Evolutionary conservation across 305 asterid species (phyloP).

Genomic region (Fraxinus xanthoxyloides): DNA sequence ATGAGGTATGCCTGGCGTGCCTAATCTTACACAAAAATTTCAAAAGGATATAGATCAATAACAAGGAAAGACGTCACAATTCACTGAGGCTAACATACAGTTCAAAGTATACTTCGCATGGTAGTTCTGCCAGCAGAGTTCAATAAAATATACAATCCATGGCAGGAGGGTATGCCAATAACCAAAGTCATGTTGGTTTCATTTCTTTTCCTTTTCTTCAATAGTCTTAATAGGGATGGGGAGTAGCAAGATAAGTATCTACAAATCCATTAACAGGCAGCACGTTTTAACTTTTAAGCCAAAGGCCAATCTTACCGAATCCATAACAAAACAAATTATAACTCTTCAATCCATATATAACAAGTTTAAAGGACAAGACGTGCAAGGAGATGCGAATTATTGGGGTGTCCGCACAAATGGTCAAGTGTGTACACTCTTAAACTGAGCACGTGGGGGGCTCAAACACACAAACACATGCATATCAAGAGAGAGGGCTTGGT

Average conservation of each 20-base stretch:
- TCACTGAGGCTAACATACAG: not conserved
- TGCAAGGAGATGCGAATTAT: not conserved
- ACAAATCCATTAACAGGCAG: not conserved
- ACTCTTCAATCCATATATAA: not conserved
- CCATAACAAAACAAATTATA: not conserved
- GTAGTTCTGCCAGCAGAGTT: not conserved
- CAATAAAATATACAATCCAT: not conserved
- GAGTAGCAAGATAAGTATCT: not conserved
- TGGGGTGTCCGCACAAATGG: not conserved
- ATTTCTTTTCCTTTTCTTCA: not conserved
- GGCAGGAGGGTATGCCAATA: not conserved
- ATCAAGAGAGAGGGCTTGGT: not conserved
- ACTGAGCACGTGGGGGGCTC: not conserved
- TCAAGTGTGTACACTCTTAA: not conserved
- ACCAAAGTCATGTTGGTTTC: not conserved
- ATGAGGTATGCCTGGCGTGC: constrained; percentile 82
- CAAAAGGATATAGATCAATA: not conserved
- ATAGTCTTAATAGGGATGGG: not conserved
- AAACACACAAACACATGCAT: not conserved
- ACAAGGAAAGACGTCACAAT: not conserved
- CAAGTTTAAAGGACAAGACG: not conserved
- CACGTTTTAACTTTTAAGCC: not conserved
- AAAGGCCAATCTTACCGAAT: not conserved
- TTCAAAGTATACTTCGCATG: not conserved
- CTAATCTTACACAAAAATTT: constrained; percentile 39